Evolutionary conservation across 2,329 filamentous ascomycete species (phyloP), one percentile per base, ranked within the genome.

Genomic region (Thermothelomyces thermophilus): DNA sequence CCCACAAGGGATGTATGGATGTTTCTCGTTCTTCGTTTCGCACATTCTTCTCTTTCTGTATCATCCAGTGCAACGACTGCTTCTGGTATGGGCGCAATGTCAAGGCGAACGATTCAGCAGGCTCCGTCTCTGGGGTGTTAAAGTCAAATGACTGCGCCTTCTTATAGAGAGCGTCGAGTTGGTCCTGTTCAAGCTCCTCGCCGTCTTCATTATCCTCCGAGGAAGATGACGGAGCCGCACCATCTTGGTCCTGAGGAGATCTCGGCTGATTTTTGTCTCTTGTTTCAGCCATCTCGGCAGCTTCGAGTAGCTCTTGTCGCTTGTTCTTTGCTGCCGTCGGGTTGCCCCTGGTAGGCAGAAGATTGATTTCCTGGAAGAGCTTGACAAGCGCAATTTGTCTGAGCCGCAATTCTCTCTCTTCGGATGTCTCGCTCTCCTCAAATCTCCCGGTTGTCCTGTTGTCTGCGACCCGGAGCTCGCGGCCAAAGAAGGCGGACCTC

Each of bases 111-210:
- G 83, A 88, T 8, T 84, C 75, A 5, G 86, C 82, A 9, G 93
- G 91, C 59, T 95, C 85, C 9, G 88, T 84, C 65, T 89, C 84
- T 2, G 90, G 90, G 0, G 90, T 96, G 63, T 82, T 81, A 63
- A 98, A 97, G 65, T 98, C 93, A 61, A 97, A 97, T 0, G 89
- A 90, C 63, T 98, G 93, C 0, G 93, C 93, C 64, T 98, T 98
- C 62, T 86, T 88, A 68, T 98, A 98, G 1, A 98, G 70, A 0
- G 87, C 82, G 64, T 98, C 93, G 3, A 98, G 83, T 64, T 98
- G 93, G 60, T 95, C 90, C 66, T 97, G 89, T 63, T 97, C 90
- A 0, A 98, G 76, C 67, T 97, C 90, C 60, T 90, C 79, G 2
- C 90, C 90, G 31, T 96, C 90, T 58, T 96, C 90, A 0, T 74